Percentiles rank a stretch among this genome's conserved stretches.
These are phyloP conservation scores for Botrytis porri DNA, from an alignment of 2,329 filamentous ascomycete genomes.

Conservation along the genomic window DNA sequence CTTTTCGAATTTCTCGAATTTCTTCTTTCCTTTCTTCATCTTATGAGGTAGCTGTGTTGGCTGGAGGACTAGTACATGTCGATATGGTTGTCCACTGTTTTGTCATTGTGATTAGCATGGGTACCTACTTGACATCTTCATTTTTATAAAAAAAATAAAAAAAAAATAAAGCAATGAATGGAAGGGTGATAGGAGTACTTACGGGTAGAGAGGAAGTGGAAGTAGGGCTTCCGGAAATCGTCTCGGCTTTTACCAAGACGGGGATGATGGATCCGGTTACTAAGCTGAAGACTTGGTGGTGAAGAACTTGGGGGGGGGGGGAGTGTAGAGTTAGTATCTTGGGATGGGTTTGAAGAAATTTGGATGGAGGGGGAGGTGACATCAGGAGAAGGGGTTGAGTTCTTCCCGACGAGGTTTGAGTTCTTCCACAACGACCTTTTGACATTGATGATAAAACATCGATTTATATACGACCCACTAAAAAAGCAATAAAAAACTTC, in stretches of 20 bases:
- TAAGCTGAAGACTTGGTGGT: conserved; percentile 58
- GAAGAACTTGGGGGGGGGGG: too few species aligned
- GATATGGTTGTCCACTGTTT: conserved; percentile 14
- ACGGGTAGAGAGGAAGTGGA: conserved; percentile 16
- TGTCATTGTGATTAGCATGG: background rate
- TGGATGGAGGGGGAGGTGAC: too few species aligned
- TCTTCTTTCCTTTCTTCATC: background rate
- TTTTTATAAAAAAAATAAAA: too few species aligned
- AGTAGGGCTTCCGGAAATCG: conserved; percentile 29
- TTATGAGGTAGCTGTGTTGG: conserved; percentile 11
- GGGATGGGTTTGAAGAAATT: too few species aligned
- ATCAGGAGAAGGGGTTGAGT: too few species aligned
- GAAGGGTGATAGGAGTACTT: background rate
- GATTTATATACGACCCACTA: too few species aligned
- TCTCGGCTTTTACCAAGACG: conserved; percentile 60
- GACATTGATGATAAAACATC: too few species aligned
- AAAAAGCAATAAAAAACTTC: background rate
- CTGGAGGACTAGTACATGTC: conserved; percentile 19
- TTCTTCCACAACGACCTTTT: background rate
- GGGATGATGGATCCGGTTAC: conserved; percentile 66
- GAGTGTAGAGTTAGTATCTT: too few species aligned
- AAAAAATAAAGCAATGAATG: too few species aligned
- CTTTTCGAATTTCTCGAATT: too few species aligned
- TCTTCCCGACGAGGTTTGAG: too few species aligned
- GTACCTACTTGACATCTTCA: too few species aligned